Evolutionary conservation across 129 eudicot genomes (phyloP), one percentile per base, ranked within the genome.

Genomic region (Lactuca sativa): DNA sequence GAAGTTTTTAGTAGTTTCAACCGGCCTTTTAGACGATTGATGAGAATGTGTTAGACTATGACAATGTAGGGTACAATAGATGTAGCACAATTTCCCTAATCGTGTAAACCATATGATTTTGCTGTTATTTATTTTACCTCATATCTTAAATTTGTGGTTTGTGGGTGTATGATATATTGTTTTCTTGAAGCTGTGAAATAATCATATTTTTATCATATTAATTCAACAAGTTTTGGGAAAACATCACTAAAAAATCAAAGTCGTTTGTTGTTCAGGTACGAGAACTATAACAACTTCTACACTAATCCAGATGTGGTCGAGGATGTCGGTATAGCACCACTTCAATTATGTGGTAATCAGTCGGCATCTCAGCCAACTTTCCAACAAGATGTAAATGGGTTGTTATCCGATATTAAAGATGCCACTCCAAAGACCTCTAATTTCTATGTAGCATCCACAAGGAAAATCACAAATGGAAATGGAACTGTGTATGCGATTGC

Each of bases 361-460:
- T 72, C 88, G 0, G 80, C 83, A 18, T 40, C 87, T 63, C 80
- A 74, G 70, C 44, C 89, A 10, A 74, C 83, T 31, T 90, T 82
- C 67, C 34, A 12, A 3, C 75, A 78, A 38, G 79, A n/a, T 12
- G 86, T 77, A 16, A 41, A 69, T 59, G 72, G 74, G 4, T 10
- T 90, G 41, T 43, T 90, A 14, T 51, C 67, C 14, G 80, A 90
- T 51, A 84, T 90, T 62, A 65, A 43, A 57, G 71, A 48, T 40
- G 96, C 90, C n/a, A 86, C 93, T 12, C 90, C 96, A 4, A 75
- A 72, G 64, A 90, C 86, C 33, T 73, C 49, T 7, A 83, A 84
- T 48, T 82, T 43, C 55, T 90, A 56, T 76, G 93, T 88, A 7
- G 92, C 93, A 10, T 55, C 83, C 16, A 82, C 66, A 47, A 86